These are phyloP conservation scores for Cladosporium sp. DNA, from an alignment of 2,329 filamentous ascomycete species.

Conservation along the genomic window DNA sequence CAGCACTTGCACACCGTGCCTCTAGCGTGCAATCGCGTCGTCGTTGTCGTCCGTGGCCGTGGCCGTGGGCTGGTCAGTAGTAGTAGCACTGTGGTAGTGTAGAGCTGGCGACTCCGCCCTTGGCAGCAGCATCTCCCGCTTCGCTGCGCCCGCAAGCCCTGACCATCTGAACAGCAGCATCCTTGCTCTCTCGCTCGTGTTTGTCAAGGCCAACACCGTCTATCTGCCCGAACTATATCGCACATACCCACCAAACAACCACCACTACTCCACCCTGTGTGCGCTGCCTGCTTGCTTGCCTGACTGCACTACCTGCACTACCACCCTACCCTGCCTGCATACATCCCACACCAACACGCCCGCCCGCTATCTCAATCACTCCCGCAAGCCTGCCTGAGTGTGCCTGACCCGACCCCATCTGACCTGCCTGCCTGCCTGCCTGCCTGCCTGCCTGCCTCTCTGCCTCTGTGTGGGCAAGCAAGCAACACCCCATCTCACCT, in stretches of 20 bases:
- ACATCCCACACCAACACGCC: not conserved
- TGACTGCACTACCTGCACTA: not conserved
- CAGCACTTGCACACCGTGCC: constrained; percentile 2
- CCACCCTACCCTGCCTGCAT: not conserved
- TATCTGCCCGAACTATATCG: not conserved
- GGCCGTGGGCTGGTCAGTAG: not conserved
- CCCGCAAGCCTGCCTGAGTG: not conserved
- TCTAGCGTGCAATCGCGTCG: not conserved
- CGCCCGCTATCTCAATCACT: not conserved
- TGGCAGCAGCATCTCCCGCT: constrained; percentile 2
- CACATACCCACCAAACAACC: not conserved
- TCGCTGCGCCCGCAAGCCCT: not conserved
- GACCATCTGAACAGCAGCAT: not conserved
- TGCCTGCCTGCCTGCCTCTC: not conserved
- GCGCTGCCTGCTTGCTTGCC: not conserved
- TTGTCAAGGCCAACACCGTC: not conserved
- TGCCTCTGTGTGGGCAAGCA: not conserved
- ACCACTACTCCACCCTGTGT: not conserved
- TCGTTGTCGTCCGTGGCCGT: not conserved
- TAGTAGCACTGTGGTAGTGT: not conserved
- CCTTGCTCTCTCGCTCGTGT: not conserved
- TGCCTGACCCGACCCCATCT: not conserved
- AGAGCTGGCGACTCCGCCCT: constrained; percentile 6
- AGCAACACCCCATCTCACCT: not conserved
- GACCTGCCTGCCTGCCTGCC: not conserved